phyloP scores from a whole-genome alignment of 2,329 filamentous ascomycete species.

The Arthroderma sp. region DNA sequence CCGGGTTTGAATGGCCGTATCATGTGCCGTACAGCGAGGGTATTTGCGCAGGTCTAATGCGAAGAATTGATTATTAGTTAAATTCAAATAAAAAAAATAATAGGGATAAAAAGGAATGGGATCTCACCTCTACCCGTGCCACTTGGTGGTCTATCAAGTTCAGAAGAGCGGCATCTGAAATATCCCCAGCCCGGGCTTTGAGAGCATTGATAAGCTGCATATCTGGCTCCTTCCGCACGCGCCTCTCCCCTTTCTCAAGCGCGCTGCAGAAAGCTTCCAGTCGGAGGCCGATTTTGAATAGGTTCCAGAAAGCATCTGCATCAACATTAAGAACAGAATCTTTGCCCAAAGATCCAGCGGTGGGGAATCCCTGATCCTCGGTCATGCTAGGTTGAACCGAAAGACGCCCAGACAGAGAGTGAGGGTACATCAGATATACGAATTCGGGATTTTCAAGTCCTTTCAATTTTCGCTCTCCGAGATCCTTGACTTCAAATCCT shows the following conservation, averaged over 20 bases:
- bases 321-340: slow-evolving; percentile 63
- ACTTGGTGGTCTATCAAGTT: slow-evolving; percentile 93
- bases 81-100: background rate
- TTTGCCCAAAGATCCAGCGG: slow-evolving; percentile 49
- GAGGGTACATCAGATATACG: slow-evolving; percentile 89
- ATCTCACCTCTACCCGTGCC: slow-evolving; percentile 74
- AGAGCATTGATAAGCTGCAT: slow-evolving; percentile 67
- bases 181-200: slow-evolving; percentile 61
- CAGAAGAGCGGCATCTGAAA: slow-evolving; percentile 76
- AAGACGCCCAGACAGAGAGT: slow-evolving; percentile 63
- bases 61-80: slow-evolving; percentile 7
- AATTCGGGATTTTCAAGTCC: slow-evolving; percentile 94
- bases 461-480: slow-evolving; percentile 89
- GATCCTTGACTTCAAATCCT: slow-evolving; percentile 92
- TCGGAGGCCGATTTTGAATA: slow-evolving; percentile 80
- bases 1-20: slow-evolving; percentile 54
- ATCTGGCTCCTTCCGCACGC: slow-evolving; percentile 62
- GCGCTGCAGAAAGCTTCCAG: slow-evolving; percentile 87
- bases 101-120: slow-evolving; percentile 20
- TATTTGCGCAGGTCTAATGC: slow-evolving; percentile 62
- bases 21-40: slow-evolving; percentile 66
- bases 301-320: slow-evolving; percentile 70
- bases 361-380: slow-evolving; percentile 31
- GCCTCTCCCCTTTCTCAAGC: slow-evolving; percentile 56
- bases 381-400: slow-evolving; percentile 35